phyloP scores from a whole-genome alignment of 2,329 filamentous ascomycete genomes.

The Volutella citrinella region DNA sequence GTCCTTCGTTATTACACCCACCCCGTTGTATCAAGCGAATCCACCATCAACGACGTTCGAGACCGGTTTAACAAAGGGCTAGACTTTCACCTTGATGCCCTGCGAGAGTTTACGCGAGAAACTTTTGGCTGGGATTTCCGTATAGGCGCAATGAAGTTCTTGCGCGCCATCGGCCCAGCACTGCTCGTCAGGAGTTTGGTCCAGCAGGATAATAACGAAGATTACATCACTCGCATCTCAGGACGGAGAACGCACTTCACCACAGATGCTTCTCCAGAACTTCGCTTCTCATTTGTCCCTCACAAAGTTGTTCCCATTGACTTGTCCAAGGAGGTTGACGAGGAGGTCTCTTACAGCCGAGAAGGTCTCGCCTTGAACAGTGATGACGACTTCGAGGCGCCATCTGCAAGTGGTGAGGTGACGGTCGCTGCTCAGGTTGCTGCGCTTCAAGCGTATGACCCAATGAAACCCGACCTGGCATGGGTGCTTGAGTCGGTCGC shows the following conservation, averaged over 20 bases:
- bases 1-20: slow-evolving; percentile 85
- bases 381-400: slow-evolving; percentile 60
- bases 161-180: slow-evolving; percentile 74
- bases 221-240: slow-evolving; percentile 64
- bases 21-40: slow-evolving; percentile 74
- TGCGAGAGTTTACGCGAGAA: slow-evolving; percentile 73
- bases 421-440: slow-evolving; percentile 25
- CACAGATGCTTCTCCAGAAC: slow-evolving; percentile 72
- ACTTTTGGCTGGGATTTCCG: slow-evolving; percentile 84
- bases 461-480: slow-evolving; percentile 54
- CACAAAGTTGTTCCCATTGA: slow-evolving; percentile 75
- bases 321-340: slow-evolving; percentile 68
- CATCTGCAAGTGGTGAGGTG: slow-evolving; percentile 28
- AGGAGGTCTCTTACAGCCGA: slow-evolving; percentile 48
- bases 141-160: slow-evolving; percentile 78
- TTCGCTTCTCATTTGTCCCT: slow-evolving; percentile 77
- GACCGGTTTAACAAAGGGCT: slow-evolving; percentile 21
- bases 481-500: slow-evolving; percentile 39
- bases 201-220: slow-evolving; percentile 25
- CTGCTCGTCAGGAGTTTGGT: slow-evolving; percentile 62
- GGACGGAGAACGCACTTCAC: slow-evolving; percentile 66
- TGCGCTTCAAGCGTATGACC: slow-evolving; percentile 51
- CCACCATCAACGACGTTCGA: slow-evolving; percentile 25
- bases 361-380: slow-evolving; percentile 59
- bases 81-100: slow-evolving; percentile 37